Evolutionary conservation across 2,329 filamentous ascomycete genomes (phyloP).

Genomic region (Aspergillus niger): DNA sequence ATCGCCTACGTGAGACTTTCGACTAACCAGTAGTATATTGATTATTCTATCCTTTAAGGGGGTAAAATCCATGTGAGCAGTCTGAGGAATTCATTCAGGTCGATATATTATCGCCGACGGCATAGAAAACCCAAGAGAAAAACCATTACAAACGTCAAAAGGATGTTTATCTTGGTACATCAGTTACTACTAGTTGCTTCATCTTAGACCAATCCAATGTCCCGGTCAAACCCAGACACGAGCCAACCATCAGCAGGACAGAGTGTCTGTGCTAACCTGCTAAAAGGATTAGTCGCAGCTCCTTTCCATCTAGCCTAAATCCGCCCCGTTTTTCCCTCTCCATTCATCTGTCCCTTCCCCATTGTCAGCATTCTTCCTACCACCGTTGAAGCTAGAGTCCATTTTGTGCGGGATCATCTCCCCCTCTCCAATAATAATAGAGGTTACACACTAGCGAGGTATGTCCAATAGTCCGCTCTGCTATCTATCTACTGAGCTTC

Average conservation of each 20-base stretch:
- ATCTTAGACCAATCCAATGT: neutral
- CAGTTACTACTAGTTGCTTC: no score
- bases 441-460: neutral
- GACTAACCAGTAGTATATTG: no score
- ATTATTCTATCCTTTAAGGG: no score
- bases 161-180: no score
- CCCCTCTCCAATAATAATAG: neutral
- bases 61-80: no score
- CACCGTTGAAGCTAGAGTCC: neutral
- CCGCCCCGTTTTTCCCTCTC: neutral
- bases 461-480: neutral
- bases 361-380: neutral
- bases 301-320: neutral
- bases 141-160: no score
- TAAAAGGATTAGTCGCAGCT: neutral
- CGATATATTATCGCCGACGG: no score
- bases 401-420: neutral
- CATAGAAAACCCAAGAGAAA: no score
- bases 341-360: neutral
- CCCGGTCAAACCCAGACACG: neutral
- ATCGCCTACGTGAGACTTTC: no score
- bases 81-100: no score
- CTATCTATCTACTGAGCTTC: neutral
- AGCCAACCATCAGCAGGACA: neutral
- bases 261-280: neutral